These are phyloP conservation scores for Solanum raphanifolium DNA, from an alignment of 257 asterid genomes.

Conservation along the genomic window DNA sequence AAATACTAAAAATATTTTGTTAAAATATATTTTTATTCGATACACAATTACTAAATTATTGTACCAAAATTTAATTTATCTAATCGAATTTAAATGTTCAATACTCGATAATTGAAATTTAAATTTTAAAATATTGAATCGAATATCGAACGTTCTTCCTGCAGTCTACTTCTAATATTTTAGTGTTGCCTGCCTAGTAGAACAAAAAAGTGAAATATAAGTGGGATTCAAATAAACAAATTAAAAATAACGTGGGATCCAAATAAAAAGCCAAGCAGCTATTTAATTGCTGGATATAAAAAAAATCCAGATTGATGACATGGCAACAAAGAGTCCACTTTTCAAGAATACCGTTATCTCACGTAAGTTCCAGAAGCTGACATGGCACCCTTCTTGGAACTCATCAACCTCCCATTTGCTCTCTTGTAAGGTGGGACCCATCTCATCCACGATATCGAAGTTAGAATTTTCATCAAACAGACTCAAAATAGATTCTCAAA, in stretches of 20 bases:
- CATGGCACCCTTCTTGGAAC: slow-evolving; percentile 28
- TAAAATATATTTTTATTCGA: neutral
- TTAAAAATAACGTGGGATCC: neutral
- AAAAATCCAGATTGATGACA: neutral
- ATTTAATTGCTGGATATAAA: neutral
- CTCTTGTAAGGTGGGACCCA: neutral
- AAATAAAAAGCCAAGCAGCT: neutral
- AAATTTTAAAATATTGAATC: neutral
- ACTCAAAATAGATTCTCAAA: no score
- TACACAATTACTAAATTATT: neutral
- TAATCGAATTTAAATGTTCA: neutral
- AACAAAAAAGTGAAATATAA: neutral
- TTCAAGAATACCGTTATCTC: slow-evolving; percentile 30
- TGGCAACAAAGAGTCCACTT: slow-evolving; percentile 11
- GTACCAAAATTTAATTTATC: neutral
- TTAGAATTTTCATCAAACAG: neutral
- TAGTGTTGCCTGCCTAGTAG: neutral
- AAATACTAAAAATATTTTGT: neutral
- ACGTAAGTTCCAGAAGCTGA: slow-evolving; percentile 20
- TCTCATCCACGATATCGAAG: neutral
- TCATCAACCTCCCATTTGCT: neutral
- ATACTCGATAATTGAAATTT: no score
- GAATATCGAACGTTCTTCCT: no score
- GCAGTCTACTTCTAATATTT: neutral
- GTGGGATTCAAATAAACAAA: neutral